Base-by-base conservation (phyloP, 306 rosid species). In the Mucuna pruriens region DNA sequence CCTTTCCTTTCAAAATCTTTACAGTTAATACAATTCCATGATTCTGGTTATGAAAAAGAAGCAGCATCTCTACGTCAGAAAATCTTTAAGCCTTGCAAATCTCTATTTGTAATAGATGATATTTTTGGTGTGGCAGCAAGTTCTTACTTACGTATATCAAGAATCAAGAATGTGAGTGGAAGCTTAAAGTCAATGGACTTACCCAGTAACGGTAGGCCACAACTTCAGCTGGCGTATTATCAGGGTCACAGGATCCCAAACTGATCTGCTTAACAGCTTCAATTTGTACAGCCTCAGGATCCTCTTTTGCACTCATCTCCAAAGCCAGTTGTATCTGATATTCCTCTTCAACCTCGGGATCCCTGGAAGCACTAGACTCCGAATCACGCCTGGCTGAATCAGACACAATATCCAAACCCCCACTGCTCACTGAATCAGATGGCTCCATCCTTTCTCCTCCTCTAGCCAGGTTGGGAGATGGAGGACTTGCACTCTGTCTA, bases 191-290 rank as follows among this genome's bases (percentile, higher is more conserved):
- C 83, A 58, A 76, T 31, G 78, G 42, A 39, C 92, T 89, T 88
- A 93, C 99, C 99, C 99, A 95, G 69, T 95, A 95, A 76, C 98
- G 82, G 58, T 91, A 93, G 61, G 99, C 97, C 77, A 90, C 87
- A 80, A 95, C 94, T 90, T 93, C 98, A 61, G 98, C 97, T 20
- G 97, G 98, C 25, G 98, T 90, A 77, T 93, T 95, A 77, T 91
- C 94, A 65, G 92, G 88, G 82, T 90, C 92, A 84, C 98, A 91
- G 72, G 97, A 89, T 64, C 99, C 99, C 88, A 95, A 85, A 85
- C 99, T 93, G 78, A 95, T 93, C 90, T 95, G 98, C 91, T 95
- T 95, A 79, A 95, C 96, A 82, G 98, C 99, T 85, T 95, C 99
- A 86, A 95, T 95, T 90, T 95, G 99, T 49, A 92, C 97, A 71